Evolutionary conservation across 352 stramenopile genomes (phyloP).

Genomic region (Globisporangium yorkense): DNA sequence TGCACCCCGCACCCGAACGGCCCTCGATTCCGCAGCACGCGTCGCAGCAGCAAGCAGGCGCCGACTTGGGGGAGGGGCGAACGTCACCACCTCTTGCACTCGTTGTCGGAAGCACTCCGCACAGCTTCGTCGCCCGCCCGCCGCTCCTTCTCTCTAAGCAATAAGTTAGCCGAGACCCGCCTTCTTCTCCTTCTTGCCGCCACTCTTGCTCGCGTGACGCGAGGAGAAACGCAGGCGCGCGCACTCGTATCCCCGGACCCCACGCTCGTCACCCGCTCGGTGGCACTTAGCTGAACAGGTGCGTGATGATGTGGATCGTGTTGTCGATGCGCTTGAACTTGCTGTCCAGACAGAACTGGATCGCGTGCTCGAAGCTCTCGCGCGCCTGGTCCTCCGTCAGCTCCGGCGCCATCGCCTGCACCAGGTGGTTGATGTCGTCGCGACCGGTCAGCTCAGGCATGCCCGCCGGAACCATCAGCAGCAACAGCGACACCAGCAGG

Average conservation of each 20-base stretch:
- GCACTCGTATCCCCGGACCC: neutral
- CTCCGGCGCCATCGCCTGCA: constrained; percentile 66
- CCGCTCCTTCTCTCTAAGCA: constrained; percentile 10
- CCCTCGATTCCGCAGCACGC: too few relatives aligned
- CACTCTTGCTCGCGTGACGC: neutral
- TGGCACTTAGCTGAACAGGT: constrained; percentile 31
- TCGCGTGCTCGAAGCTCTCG: constrained; percentile 68
- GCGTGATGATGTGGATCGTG: constrained; percentile 72
- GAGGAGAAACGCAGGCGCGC: neutral
- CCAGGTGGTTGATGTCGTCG: constrained; percentile 85
- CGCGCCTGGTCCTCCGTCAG: constrained; percentile 59
- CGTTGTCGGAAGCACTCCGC: neutral
- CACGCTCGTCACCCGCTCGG: too few relatives aligned
- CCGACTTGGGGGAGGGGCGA: too few relatives aligned
- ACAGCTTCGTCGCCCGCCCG: neutral
- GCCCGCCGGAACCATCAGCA: constrained; percentile 84
- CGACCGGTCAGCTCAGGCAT: constrained; percentile 79
- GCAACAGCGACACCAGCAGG: constrained; percentile 72
- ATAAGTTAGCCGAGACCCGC: constrained; percentile 15
- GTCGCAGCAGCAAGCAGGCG: too few relatives aligned
- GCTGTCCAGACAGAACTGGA: constrained; percentile 78
- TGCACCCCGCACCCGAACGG: neutral
- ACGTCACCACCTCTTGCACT: neutral
- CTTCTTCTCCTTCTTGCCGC: neutral
- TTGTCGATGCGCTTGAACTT: constrained; percentile 88